These are phyloP conservation scores for Sporodiniella umbellata DNA, from an alignment of 371 early-diverging fungal species.

Conservation along the genomic window DNA sequence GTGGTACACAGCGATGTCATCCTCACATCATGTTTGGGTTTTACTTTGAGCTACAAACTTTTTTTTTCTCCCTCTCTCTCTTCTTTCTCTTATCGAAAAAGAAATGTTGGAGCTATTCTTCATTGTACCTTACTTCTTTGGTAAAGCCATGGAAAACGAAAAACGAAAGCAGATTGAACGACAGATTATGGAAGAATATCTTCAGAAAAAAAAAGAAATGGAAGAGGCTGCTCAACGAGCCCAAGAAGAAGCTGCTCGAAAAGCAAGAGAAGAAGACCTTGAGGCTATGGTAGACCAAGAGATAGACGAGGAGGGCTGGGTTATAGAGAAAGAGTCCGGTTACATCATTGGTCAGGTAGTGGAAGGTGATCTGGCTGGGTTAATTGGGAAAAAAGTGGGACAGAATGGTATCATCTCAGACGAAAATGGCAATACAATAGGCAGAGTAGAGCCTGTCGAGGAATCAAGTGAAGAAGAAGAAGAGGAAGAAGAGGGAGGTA, in stretches of 20 bases:
- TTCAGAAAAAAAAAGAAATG: background rate
- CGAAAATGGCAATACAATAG: slow-evolving; percentile 16
- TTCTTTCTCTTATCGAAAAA: background rate
- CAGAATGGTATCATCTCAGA: slow-evolving; percentile 15
- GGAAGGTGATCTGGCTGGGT: slow-evolving; percentile 13
- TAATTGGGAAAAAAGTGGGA: slow-evolving; percentile 12
- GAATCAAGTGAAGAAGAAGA: background rate
- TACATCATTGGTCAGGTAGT: slow-evolving; percentile 9
- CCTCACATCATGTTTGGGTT: too few relatives aligned
- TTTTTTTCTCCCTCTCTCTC: background rate
- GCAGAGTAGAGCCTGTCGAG: slow-evolving; percentile 10
- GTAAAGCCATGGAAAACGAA: slow-evolving; percentile 5
- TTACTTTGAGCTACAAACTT: too few relatives aligned
- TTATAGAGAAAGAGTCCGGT: slow-evolving; percentile 19
- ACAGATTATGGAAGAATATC: background rate
- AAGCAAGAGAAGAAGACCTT: slow-evolving; percentile 6
- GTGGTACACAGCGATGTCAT: too few relatives aligned
- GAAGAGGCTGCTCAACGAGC: background rate
- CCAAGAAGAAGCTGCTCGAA: slow-evolving; percentile 1
- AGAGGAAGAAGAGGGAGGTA: background rate
- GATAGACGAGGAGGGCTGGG: slow-evolving; percentile 16
- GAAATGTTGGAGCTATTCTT: slow-evolving; percentile 24
- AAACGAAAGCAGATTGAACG: background rate
- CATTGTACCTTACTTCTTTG: slow-evolving; percentile 19
- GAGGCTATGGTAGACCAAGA: background rate